Conservation (phyloP, 1,139 yeast species). For the Saccharomyces hybrid region DNA sequence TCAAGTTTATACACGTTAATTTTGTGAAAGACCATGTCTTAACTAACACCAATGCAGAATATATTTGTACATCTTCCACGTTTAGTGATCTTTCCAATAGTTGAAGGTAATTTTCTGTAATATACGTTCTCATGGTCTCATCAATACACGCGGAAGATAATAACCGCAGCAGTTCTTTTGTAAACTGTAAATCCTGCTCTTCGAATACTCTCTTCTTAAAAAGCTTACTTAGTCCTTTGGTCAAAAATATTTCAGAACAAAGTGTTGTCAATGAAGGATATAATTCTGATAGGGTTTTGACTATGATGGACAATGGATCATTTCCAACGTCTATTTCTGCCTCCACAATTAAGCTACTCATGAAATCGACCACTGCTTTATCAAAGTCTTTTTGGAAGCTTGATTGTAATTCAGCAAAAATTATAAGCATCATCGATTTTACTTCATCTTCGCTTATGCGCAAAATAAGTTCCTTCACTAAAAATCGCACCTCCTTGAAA, state of each 20-base stretch:
- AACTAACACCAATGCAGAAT: conserved; percentile 24
- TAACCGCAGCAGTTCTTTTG: conserved; percentile 15
- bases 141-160: conserved; percentile 29
- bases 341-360: too few relatives aligned
- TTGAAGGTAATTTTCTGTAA: conserved; percentile 24
- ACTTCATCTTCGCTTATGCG: too few relatives aligned
- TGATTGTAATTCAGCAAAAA: too few relatives aligned
- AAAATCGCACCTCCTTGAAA: too few relatives aligned
- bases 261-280: conserved; percentile 25
- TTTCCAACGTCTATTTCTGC: too few relatives aligned
- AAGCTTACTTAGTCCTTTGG: conserved; percentile 20
- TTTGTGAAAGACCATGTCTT: conserved; percentile 31
- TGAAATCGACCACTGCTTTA: too few relatives aligned
- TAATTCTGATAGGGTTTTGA: conserved; percentile 18
- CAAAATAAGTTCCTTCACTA: too few relatives aligned
- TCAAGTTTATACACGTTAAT: conserved; percentile 18
- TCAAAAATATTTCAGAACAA: conserved; percentile 25
- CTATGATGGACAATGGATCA: too few relatives aligned
- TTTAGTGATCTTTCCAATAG: conserved; percentile 19
- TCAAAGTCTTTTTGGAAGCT: too few relatives aligned
- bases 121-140: conserved; percentile 24
- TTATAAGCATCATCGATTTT: too few relatives aligned
- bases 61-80: conserved; percentile 14
- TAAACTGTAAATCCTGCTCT: conserved; percentile 14
- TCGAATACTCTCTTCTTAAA: conserved; percentile 15